Base-by-base conservation (phyloP, 371 early-diverging fungal genomes). In the Blakeslea trispora region DNA sequence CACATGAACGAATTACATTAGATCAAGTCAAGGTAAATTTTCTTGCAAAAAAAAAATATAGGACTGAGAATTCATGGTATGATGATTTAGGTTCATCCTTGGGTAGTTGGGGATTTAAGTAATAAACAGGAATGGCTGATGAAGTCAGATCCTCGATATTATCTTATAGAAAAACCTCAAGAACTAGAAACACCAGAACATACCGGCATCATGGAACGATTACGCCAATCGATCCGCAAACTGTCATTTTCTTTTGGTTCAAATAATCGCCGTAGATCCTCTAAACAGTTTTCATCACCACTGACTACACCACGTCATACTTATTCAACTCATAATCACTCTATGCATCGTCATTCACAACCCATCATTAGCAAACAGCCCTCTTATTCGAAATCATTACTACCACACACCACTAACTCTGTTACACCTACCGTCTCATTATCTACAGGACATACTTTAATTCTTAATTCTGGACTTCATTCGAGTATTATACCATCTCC, bases 1-100 rank as follows among this genome's bases (percentile, higher is more conserved):
- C 93, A 19, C 66, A 74, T 43, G 85, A 83, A 35, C 84, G 98
- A 9, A 89, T 94, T 9, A 90, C 89, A 7, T 74, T 97, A 32
- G 88, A 87, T 35, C 85, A 94, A 66, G 88, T 93, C 40, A 95
- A 91, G 79, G 88, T 88, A 75, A 58, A 23, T 24, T 23, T 40
- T 15, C 4, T 32, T n/a, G 39, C 28, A 13, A 43, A 32, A 49
- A 40, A 52, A 50, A 21, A 17, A 13, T 15, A 47, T 41, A n/a
- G n/a, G n/a, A n/a, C n/a, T n/a, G n/a, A n/a, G n/a, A n/a, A n/a
- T n/a, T n/a, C n/a, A n/a, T n/a, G n/a, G 2, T 28, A 21, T 60
- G 28, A 28, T 28, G 28, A 28, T 21, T 43, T 46, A 90, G 82
- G 62, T 64, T 31, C 97, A 96, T 71, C 91, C 92, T 21, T 98